Conservation (phyloP, 2,329 filamentous ascomycete species). For the Beauveria sp. region DNA sequence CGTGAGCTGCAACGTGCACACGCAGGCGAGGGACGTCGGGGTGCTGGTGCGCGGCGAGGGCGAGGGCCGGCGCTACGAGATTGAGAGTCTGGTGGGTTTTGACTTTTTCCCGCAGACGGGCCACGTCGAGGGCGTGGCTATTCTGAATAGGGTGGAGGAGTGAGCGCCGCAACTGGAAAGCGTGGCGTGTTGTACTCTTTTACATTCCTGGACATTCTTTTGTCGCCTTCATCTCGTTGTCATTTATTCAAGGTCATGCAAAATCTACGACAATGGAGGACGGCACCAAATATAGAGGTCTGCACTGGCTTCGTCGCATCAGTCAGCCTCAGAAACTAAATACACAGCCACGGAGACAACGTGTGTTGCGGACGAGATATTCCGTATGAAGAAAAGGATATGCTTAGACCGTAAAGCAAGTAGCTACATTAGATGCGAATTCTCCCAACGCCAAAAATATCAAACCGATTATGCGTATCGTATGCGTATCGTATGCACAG, state of each 20-base stretch:
- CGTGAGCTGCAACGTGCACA: slow-evolving; percentile 97
- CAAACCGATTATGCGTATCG: not conserved
- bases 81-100: slow-evolving; percentile 87
- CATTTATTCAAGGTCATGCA: not conserved
- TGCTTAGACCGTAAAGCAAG: not conserved
- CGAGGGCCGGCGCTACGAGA: slow-evolving; percentile 56
- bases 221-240: not conserved
- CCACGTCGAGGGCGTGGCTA: slow-evolving; percentile 61
- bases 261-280: too few species aligned
- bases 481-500: slow-evolving; percentile 1
- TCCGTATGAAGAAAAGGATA: not conserved
- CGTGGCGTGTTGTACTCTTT: not conserved
- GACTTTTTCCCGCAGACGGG: slow-evolving; percentile 93
- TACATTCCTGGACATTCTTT: not conserved
- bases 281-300: too few species aligned
- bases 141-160: slow-evolving; percentile 49
- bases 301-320: not conserved
- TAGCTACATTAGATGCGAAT: not conserved
- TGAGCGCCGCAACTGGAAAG: not conserved
- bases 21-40: slow-evolving; percentile 88
- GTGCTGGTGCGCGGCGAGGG: slow-evolving; percentile 66
- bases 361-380: not conserved
- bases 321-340: not conserved
- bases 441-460: not conserved
- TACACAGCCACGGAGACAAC: not conserved